Percentiles rank a stretch among this genome's conserved stretches.
phyloP scores from a whole-genome alignment of 2,329 filamentous ascomycete species.

The Aureobasidium subglaciale region DNA sequence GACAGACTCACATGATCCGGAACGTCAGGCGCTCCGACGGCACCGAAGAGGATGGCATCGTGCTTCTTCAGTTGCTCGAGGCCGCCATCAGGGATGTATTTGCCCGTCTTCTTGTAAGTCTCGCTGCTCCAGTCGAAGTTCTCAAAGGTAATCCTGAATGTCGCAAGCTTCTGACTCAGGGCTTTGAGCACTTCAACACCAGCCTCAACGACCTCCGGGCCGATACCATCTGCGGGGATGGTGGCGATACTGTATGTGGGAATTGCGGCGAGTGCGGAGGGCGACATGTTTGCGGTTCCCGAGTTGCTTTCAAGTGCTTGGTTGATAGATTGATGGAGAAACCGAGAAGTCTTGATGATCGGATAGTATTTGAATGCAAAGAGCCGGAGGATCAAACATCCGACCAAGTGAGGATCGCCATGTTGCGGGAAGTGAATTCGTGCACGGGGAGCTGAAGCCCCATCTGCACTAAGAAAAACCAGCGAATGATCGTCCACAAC shows the following conservation, averaged over 20 bases:
- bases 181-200: constrained; percentile 56
- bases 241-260: constrained; percentile 46
- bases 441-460: too few relatives aligned
- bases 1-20: constrained; percentile 39
- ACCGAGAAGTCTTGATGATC: too few relatives aligned
- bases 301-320: too few relatives aligned
- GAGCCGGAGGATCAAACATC: too few relatives aligned
- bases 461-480: too few relatives aligned
- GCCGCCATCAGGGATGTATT: constrained; percentile 57
- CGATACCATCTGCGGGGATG: constrained; percentile 64
- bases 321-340: too few relatives aligned
- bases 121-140: constrained; percentile 62
- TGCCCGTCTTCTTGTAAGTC: constrained; percentile 57
- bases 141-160: constrained; percentile 55
- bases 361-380: too few relatives aligned
- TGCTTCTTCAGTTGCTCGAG: constrained; percentile 51
- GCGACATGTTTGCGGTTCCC: not conserved
- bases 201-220: constrained; percentile 58
- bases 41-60: constrained; percentile 62
- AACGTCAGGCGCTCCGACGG: constrained; percentile 57
- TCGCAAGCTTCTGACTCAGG: constrained; percentile 40
- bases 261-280: not conserved
- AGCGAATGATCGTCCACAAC: too few relatives aligned
- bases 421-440: too few relatives aligned
- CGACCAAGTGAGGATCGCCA: too few relatives aligned